Base-by-base conservation (phyloP, 495 filamentous ascomycete genomes). In the Xylaria sp. region DNA sequence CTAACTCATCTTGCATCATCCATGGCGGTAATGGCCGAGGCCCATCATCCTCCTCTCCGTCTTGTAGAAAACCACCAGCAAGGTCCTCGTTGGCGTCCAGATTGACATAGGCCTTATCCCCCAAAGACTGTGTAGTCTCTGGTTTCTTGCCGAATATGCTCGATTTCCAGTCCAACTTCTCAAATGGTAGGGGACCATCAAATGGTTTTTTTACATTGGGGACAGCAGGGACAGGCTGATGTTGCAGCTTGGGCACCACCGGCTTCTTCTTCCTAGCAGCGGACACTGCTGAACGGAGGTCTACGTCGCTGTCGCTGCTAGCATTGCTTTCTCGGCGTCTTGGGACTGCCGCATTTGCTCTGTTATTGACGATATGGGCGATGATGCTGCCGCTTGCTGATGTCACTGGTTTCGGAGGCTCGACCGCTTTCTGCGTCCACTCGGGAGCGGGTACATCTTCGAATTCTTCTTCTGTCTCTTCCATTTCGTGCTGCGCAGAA, bases 121-220 rank as follows among this genome's bases (percentile, higher is more conserved):
- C 73, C 44, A 17, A 46, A 21, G 69, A 21, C 21, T 80, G 69
- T 52, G 80, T 69, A 44, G 41, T 35, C 2, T 58, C 50, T 61
- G 29, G 50, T 75, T 86, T 90, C 74, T 80, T 85, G 26, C 80
- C 81, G 63, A 89, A 85, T 19, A 91, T 83, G 24, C 84, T 86
- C 77, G 87, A 83, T 69, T 85, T 86, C 72, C 95, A 88, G 75
- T 93, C 88, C 1, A 99, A 83, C 57, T 91, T 93, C 77, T 97
- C 93, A 74, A 98, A 98, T 0, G 95, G 95, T 19, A 98, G 81
- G 2, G 95, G 93, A 0, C 95, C 95, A 75, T 87, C 87, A 76
- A 97, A 93, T 8, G 84, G 82, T 74, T 85, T 85, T 68, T 83
- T 83, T 41, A 83, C 81, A 50, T 84, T 83, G 37, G 59, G 37